These are phyloP conservation scores for Boletus semigastroideus DNA, from an alignment of 1,284 basidiomycete genomes.

Conservation along the genomic window DNA sequence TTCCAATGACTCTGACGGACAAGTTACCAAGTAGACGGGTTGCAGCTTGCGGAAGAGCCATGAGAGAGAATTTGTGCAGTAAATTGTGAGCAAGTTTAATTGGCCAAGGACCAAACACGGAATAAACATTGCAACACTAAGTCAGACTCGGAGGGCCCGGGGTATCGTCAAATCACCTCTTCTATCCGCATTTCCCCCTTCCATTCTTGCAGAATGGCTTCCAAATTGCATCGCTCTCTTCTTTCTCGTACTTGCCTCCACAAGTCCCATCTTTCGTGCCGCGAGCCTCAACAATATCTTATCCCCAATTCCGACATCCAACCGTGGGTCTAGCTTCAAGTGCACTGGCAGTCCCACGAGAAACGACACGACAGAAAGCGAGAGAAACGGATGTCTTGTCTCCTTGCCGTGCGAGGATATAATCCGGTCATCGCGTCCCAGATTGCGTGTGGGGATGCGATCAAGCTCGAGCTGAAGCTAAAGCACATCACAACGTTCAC, in stretches of 20 bases:
- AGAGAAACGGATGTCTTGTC: slow-evolving; percentile 87
- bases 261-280: slow-evolving; percentile 65
- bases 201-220: slow-evolving; percentile 89
- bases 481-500: background rate
- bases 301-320: slow-evolving; percentile 76
- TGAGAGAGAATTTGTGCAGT: slow-evolving; percentile 15
- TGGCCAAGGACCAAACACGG: slow-evolving; percentile 18
- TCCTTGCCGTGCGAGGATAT: slow-evolving; percentile 89
- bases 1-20: background rate
- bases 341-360: slow-evolving; percentile 76
- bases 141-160: too few relatives aligned
- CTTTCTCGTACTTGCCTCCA: slow-evolving; percentile 67
- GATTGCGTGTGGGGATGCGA: slow-evolving; percentile 85
- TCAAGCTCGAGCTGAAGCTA: slow-evolving; percentile 92
- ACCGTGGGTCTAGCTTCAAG: slow-evolving; percentile 74
- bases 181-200: slow-evolving; percentile 50
- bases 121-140: slow-evolving; percentile 30
- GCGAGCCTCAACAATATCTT: slow-evolving; percentile 82
- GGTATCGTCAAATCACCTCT: slow-evolving; percentile 46
- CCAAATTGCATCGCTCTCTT: slow-evolving; percentile 99
- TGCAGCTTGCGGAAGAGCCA: slow-evolving; percentile 51
- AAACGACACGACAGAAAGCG: slow-evolving; percentile 73
- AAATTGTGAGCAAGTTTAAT: background rate
- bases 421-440: slow-evolving; percentile 92
- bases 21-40: slow-evolving; percentile 47